phyloP scores from a whole-genome alignment of 148 eudicot species.

The Linanthus parryae region DNA sequence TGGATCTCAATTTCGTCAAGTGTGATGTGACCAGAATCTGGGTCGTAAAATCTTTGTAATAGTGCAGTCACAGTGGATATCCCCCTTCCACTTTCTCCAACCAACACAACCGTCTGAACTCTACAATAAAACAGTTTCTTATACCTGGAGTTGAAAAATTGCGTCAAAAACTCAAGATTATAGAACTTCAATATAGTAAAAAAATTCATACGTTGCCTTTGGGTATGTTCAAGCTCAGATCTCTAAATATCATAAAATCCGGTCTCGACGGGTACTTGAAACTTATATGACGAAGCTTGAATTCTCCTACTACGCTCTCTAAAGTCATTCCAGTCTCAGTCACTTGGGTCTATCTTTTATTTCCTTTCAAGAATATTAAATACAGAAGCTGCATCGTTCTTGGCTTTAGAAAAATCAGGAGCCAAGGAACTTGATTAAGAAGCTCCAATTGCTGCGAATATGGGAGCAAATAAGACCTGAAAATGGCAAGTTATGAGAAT shows the following conservation, averaged over 20 bases:
- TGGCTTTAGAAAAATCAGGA: slow-evolving; percentile 20
- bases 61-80: slow-evolving; percentile 12
- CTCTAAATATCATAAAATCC: slow-evolving; percentile 20
- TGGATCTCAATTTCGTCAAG: slow-evolving; percentile 16
- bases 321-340: slow-evolving; percentile 15
- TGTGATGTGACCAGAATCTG: slow-evolving; percentile 1
- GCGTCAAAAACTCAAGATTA: background rate
- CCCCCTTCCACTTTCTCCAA: slow-evolving; percentile 23
- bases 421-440: slow-evolving; percentile 20
- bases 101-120: slow-evolving; percentile 16
- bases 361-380: slow-evolving; percentile 22
- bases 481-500: too few species aligned
- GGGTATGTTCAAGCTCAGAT: slow-evolving; percentile 18
- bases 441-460: slow-evolving; percentile 22
- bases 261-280: slow-evolving; percentile 32
- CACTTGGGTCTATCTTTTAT: slow-evolving; percentile 22
- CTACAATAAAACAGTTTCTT: background rate
- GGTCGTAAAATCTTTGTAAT: slow-evolving; percentile 16
- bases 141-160: background rate
- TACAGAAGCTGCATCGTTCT: slow-evolving; percentile 21
- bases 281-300: slow-evolving; percentile 18
- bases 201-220: slow-evolving; percentile 33
- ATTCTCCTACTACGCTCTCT: slow-evolving; percentile 13
- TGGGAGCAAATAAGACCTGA: too few species aligned
- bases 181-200: background rate